Evolutionary conservation across 2,329 filamentous ascomycete species (phyloP).

Genomic region (Hymenoscyphus albidus): DNA sequence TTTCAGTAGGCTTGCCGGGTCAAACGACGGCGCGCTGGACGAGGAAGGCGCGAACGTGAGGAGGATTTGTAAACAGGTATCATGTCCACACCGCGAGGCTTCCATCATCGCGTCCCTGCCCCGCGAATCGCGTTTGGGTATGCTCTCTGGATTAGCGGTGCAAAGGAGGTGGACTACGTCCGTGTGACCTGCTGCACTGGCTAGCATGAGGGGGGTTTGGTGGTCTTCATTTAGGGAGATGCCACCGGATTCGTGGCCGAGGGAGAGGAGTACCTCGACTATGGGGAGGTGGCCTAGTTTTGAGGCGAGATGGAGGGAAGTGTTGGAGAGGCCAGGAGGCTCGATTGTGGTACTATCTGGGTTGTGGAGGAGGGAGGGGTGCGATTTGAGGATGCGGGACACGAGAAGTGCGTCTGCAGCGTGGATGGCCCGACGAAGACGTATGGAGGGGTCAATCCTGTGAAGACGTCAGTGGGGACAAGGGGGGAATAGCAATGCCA

Average conservation of each 20-base stretch:
- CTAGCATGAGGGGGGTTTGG: slow-evolving; percentile 79
- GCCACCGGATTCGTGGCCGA: slow-evolving; percentile 65
- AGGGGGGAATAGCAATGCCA: neutral
- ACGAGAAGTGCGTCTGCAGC: slow-evolving; percentile 68
- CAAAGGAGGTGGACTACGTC: slow-evolving; percentile 71
- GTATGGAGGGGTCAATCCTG: slow-evolving; percentile 74
- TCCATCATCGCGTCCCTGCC: slow-evolving; percentile 72
- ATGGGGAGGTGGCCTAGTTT: slow-evolving; percentile 67
- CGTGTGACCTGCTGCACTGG: slow-evolving; percentile 64
- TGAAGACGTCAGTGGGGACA: neutral
- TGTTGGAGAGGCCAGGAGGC: slow-evolving; percentile 64
- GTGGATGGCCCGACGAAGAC: slow-evolving; percentile 77
- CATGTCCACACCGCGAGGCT: slow-evolving; percentile 56
- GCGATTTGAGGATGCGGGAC: slow-evolving; percentile 68
- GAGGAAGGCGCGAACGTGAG: slow-evolving; percentile 52
- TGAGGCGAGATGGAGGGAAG: slow-evolving; percentile 77
- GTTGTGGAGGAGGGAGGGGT: slow-evolving; percentile 70
- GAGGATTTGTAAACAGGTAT: slow-evolving; percentile 61
- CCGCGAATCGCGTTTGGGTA: slow-evolving; percentile 56
- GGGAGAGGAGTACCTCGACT: slow-evolving; percentile 64
- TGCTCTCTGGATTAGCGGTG: slow-evolving; percentile 50
- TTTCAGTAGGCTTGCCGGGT: slow-evolving; percentile 38
- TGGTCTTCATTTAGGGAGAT: slow-evolving; percentile 75
- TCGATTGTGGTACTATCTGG: slow-evolving; percentile 59
- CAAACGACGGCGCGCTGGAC: neutral